Base-by-base conservation (phyloP, 1,284 basidiomycete genomes). In the Apiotrichum montevideense region DNA sequence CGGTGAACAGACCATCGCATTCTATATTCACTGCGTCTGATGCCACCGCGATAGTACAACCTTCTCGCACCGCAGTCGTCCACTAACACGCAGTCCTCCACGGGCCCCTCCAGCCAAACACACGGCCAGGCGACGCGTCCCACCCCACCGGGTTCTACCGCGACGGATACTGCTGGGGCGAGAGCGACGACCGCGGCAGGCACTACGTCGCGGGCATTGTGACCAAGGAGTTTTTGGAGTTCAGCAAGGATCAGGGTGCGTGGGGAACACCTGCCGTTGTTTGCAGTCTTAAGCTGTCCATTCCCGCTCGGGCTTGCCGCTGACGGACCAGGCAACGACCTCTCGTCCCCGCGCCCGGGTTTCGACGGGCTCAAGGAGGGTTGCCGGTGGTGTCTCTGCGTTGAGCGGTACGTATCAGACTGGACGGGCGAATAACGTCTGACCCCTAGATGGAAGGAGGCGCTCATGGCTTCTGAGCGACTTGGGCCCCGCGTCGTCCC, bases 361-460 rank as follows among this genome's bases (percentile, higher is more conserved):
- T 76, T 76, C 49, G 58, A 63, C 3, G 73, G 73, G 0, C 53
- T 76, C 41, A 70, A 58, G 34, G 69, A 71, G 33, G 74, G 74
- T 3, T 76, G 74, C 54, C 55, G 64, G 48, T 76, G 74, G 74
- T 76, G 74, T 66, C 65, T 76, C 33, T 76, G 74, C 52, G 74
- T 75, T 1, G 62, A 69, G n/a, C 50, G 73, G 71, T 73, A 45
- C 7, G 49, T 21, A 21, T 21, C 21, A 21, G 21, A 21, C 21
- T 21, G 21, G 21, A 21, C 21, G 21, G 21, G 21, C 21, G 21
- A 21, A 21, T 21, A 21, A 21, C 21, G 21, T 21, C 21, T 21
- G 21, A 21, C 21, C 21, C 21, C 21, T 21, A 21, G 21, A 21
- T 76, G 74, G 74, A 74, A 74, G 60, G 72, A 76, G 55, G 74